Base-by-base conservation (phyloP, 1,284 basidiomycete genomes). In the Trichosporon ovoides region DNA sequence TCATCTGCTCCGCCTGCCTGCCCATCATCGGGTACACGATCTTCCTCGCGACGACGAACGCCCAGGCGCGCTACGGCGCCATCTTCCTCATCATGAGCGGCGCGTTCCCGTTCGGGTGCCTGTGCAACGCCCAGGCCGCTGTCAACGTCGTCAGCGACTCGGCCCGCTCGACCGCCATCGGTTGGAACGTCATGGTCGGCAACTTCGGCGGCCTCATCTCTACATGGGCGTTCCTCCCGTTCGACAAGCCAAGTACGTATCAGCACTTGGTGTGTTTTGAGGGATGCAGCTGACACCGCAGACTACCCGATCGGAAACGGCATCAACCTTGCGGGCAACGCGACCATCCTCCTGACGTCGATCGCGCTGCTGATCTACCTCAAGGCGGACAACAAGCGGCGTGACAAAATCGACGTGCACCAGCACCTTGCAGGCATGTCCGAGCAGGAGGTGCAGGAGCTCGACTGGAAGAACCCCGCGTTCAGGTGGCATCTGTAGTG, bases 1-100 rank as follows among this genome's bases (percentile, higher is more conserved):
- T 70, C 59, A 59, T 74, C 35, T 51, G 58, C 12, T 67, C 64
- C 2, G 64, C 69, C 1, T 58, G 66, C 3, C 57, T 75, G 16
- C 69, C 73, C 63, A 63, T 72, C 9, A 50, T 69, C 3, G 70
- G 74, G 6, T 75, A 73, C 56, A 51, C 63, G 33, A 69, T 72
- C 61, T 66, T 67, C 57, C 54, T 75, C 7, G 68, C 60, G 19
- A 58, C 57, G 7, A 35, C 38, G 12, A 56, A 55, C 33, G 38
- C 56, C 0, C 28, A 33, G 2, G 62, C 38, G 2, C 59, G 62
- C 1, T 61, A 63, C 34, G 62, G 54, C 5, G 59, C 59, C 4
- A 50, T 59, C 22, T 64, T 64, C 52, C 38, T 63, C 6, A 55
- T 40, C 28, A 43, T 60, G 11, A 52, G 46, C 13, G 56, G 56